Evolutionary conservation across 164 flowering plant species (phyloP).

Genomic region (Kingdonia uniflora): DNA sequence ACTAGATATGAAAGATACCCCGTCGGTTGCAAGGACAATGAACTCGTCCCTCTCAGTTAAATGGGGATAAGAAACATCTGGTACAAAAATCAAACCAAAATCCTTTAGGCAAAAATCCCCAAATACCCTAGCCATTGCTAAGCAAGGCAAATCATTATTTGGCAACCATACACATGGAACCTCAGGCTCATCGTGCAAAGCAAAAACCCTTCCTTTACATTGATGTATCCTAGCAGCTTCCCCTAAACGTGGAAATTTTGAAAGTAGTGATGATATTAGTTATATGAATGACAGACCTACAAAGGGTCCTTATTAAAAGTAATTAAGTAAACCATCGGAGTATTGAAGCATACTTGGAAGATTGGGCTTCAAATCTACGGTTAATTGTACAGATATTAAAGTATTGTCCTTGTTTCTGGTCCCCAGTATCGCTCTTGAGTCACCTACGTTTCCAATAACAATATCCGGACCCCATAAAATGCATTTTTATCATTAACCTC

Average conservation of each 20-base stretch:
- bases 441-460: constrained; percentile 60
- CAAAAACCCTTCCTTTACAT: constrained; percentile 94
- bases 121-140: constrained; percentile 39
- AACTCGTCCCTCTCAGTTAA: constrained; percentile 1
- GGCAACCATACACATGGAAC: constrained; percentile 87
- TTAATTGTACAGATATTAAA: constrained; percentile 47
- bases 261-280: background rate
- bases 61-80: background rate
- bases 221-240: constrained; percentile 93
- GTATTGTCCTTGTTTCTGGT: constrained; percentile 40
- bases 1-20: background rate
- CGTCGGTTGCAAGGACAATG: constrained; percentile 3
- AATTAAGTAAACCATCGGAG: background rate
- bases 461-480: constrained; percentile 40
- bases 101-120: constrained; percentile 1
- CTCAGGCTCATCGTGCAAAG: constrained; percentile 97
- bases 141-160: constrained; percentile 70
- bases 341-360: constrained; percentile 35
- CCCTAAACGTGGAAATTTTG: constrained; percentile 28
- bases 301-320: too few species aligned
- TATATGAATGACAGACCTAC: too few species aligned
- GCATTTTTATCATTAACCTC: constrained; percentile 5
- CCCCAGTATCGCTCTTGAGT: constrained; percentile 59
- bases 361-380: constrained; percentile 72
- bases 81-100: background rate